Conservation (phyloP, 2,329 filamentous ascomycete species). For the Davidsoniella neocaledoniae region DNA sequence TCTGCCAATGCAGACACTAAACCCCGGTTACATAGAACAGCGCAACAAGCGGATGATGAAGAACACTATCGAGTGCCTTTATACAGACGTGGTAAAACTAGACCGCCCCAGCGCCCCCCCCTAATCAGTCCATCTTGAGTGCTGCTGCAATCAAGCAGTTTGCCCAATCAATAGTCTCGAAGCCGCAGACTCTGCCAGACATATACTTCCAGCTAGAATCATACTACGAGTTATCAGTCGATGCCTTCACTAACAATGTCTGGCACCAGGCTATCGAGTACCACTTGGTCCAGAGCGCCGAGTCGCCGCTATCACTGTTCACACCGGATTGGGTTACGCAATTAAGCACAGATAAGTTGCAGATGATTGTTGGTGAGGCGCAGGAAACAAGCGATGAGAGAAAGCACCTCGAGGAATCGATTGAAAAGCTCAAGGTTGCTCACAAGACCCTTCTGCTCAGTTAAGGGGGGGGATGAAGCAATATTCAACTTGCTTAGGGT, state of each 20-base stretch:
- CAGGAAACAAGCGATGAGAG: constrained; percentile 23
- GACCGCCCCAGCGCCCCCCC: no score
- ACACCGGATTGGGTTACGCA: constrained; percentile 19
- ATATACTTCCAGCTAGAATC: constrained; percentile 20
- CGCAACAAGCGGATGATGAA: background rate
- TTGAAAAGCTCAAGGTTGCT: background rate
- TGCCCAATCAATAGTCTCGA: background rate
- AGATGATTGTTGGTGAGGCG: constrained; percentile 17
- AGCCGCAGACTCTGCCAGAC: constrained; percentile 15
- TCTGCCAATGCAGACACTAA: constrained; percentile 19
- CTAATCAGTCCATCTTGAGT: background rate
- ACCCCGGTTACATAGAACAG: constrained; percentile 6
- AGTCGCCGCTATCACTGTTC: constrained; percentile 18
- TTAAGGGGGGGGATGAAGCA: background rate
- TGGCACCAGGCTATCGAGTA: constrained; percentile 19
- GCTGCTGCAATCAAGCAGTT: constrained; percentile 4
- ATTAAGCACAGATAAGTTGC: constrained; percentile 15
- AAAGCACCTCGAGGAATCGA: constrained; percentile 22
- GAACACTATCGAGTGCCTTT: background rate
- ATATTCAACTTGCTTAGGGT: background rate
- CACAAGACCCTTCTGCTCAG: background rate
- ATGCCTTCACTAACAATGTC: constrained; percentile 22
- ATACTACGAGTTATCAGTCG: constrained; percentile 20
- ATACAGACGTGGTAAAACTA: background rate
- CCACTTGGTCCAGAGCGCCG: constrained; percentile 16